These are phyloP conservation scores for Asterionellopsis glacialis DNA, from an alignment of 108 stramenopile genomes.

Conservation along the genomic window DNA sequence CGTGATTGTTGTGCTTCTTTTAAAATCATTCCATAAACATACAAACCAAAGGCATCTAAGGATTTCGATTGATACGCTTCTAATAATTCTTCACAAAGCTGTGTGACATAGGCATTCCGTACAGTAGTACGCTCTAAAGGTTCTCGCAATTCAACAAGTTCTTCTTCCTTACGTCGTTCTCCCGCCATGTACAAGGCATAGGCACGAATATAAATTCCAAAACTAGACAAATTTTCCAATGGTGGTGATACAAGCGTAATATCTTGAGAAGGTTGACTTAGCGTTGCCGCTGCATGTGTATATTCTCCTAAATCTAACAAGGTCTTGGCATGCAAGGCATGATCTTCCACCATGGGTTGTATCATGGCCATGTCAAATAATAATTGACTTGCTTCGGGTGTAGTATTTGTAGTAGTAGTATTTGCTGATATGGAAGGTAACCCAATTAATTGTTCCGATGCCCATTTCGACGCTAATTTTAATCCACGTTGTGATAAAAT, in stretches of 20 bases:
- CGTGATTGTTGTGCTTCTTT: conserved; percentile 18
- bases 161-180: conserved; percentile 81
- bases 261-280: conserved; percentile 21
- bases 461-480: conserved; percentile 77
- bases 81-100: conserved; percentile 72
- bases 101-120: conserved; percentile 21
- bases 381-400: neutral
- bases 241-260: conserved; percentile 42
- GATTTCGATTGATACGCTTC: conserved; percentile 14
- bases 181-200: conserved; percentile 92
- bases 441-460: conserved; percentile 71
- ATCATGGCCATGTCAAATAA: neutral
- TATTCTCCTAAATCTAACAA: conserved; percentile 78
- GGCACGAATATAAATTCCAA: conserved; percentile 74
- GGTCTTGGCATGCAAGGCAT: conserved; percentile 49
- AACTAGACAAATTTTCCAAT: conserved; percentile 31
- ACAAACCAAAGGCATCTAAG: conserved; percentile 90
- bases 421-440: conserved; percentile 15
- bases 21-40: conserved; percentile 81
- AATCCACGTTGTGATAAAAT: conserved; percentile 40
- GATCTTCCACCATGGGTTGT: neutral
- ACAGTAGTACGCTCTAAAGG: conserved; percentile 18
- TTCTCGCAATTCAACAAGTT: conserved; percentile 19
- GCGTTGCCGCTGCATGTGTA: conserved; percentile 56
- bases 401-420: neutral